A percentile compares a stretch with the other conserved stretches of the same genome.
Evolutionary conservation across 2,329 filamentous ascomycete species (phyloP).

Genomic region (Ceratocystis colombiana): DNA sequence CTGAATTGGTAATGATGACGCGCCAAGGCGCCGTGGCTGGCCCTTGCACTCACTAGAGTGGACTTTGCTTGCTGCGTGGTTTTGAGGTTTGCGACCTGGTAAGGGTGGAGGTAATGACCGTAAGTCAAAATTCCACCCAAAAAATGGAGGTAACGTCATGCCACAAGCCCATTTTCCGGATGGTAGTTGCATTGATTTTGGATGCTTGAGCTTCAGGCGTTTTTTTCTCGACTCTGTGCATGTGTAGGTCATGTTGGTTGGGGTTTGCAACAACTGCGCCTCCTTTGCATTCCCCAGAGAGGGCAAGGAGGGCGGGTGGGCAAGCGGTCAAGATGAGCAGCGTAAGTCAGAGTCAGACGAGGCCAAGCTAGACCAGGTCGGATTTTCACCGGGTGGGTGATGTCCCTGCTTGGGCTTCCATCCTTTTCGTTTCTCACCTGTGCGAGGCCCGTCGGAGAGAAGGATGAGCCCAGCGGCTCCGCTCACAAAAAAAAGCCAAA

Average conservation of each 20-base stretch:
- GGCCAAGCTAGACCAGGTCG: not conserved
- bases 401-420: constrained; percentile 1
- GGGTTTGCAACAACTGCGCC: constrained; percentile 6
- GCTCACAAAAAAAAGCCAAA: constrained; percentile 8
- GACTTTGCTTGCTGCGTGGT: not conserved
- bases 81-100: not conserved
- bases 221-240: not conserved
- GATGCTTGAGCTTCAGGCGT: not conserved
- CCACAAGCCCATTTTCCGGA: not conserved
- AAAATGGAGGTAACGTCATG: not conserved
- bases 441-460: not conserved
- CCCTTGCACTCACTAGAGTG: not conserved
- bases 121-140: not conserved
- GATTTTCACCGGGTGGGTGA: not conserved
- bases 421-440: not conserved
- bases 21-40: not conserved
- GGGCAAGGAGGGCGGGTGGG: not conserved
- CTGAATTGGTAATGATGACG: constrained; percentile 4
- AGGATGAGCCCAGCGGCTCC: constrained; percentile 20
- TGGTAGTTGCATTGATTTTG: not conserved
- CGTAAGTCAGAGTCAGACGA: not conserved
- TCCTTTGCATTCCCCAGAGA: not conserved
- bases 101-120: not conserved
- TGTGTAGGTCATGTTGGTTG: not conserved
- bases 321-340: constrained; percentile 5